Base-by-base conservation (phyloP, 345 rosid genomes). In the Mallotus nudiflorus region DNA sequence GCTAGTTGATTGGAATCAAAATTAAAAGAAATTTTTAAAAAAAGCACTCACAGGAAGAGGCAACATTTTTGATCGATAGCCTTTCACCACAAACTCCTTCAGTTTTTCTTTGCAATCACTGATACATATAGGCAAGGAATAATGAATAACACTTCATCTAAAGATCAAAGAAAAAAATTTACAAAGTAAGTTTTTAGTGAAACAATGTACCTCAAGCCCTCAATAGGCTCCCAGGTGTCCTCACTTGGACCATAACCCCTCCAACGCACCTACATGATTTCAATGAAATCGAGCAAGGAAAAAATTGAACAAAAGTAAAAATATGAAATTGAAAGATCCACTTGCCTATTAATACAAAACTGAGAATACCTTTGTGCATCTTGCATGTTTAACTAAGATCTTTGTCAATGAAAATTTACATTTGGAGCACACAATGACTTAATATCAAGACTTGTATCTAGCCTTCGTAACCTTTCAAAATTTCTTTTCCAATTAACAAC, bases 171-270 rank as follows among this genome's bases (percentile, higher is more conserved):
- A 66, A 29, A 11, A n/a, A n/a, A 22, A 40, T 20, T 49, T 28
- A 52, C 46, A 9, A 3, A 5, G 20, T 31, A 61, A 22, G 16
- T n/a, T n/a, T 39, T 44, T 56, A 48, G 62, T 44, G 4, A 25
- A 22, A 64, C 6, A 55, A 5, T 24, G 49, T 70, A 84, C 83
- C 69, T 11, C 35, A 79, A 31, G 53, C 78, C 85, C 10, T 73
- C 70, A 45, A 62, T 65, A 2, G 85, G 83, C 61, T 84, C 85
- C 85, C 85, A 84, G 10, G 82, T 75, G 40, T 82, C 82, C 31
- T 79, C 79, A 9, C 20, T 49, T 15, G 53, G 39, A 25, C 39
- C 67, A 64, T 64, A 64, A 9, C 67, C 54, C 67, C 46, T 64
- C 67, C 67, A 64, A 29, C 67, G 67, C 8, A 64, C 67, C 67